Evolutionary conservation across 225 moss, liverwort and hornwort genomes (phyloP).

Genomic region (Polytrichum commune): DNA sequence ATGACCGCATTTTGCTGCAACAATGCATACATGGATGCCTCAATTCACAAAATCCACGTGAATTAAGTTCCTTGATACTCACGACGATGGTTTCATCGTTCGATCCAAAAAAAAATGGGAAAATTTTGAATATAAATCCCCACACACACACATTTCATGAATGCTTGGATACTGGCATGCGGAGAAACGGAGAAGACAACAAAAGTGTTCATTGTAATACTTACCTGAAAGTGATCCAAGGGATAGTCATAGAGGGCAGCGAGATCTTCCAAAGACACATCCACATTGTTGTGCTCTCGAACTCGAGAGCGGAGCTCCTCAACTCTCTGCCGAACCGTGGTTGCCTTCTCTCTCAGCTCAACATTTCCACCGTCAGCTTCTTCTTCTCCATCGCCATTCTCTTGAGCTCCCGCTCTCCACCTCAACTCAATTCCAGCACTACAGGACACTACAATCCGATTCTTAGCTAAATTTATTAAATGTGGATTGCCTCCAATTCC

Average conservation of each 20-base stretch:
- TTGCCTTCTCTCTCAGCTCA: not conserved
- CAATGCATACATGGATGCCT: slow-evolving; percentile 10
- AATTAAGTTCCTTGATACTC: not conserved
- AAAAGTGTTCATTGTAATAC: too few species aligned
- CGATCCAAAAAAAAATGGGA: not conserved
- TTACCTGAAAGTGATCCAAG: slow-evolving; percentile 44
- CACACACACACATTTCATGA: not conserved
- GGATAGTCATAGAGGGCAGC: slow-evolving; percentile 34
- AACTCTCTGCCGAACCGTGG: slow-evolving; percentile 8
- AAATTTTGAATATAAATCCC: not conserved
- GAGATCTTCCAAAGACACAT: slow-evolving; percentile 23
- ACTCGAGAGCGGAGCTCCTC: slow-evolving; percentile 15
- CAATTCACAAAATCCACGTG: slow-evolving; percentile 1
- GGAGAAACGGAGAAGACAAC: not conserved
- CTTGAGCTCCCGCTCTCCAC: too few species aligned
- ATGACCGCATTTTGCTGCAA: slow-evolving; percentile 35
- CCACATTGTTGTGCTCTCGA: not conserved
- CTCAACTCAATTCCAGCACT: too few species aligned
- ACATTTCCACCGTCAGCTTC: slow-evolving; percentile 17
- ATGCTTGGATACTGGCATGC: not conserved
- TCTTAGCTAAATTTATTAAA: too few species aligned
- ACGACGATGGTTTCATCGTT: not conserved
- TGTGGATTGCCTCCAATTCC: too few species aligned
- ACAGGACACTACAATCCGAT: too few species aligned
- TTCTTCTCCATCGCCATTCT: too few species aligned